Percentiles rank a stretch among this genome's conserved stretches.
These are phyloP conservation scores for Psophocarpus tetragonolobus DNA, from an alignment of 306 rosid species.

Conservation along the genomic window DNA sequence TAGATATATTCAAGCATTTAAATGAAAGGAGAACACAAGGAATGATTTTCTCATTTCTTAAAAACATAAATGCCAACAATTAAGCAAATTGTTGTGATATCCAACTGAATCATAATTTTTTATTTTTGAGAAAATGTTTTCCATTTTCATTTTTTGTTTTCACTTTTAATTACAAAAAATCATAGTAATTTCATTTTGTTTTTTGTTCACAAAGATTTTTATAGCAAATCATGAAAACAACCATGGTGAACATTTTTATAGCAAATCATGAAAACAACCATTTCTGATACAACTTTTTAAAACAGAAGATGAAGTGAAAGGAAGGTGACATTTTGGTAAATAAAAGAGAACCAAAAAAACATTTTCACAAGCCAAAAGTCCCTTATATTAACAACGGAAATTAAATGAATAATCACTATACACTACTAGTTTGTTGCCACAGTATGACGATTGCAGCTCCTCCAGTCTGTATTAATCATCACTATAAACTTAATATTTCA, in stretches of 20 bases:
- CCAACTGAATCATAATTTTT: too few relatives aligned
- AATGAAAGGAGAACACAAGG: neutral
- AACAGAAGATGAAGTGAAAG: neutral
- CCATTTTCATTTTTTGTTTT: neutral
- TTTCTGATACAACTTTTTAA: too few relatives aligned
- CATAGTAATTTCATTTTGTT: neutral
- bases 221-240: too few relatives aligned
- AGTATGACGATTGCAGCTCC: neutral
- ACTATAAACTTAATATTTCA: neutral
- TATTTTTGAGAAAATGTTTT: too few relatives aligned
- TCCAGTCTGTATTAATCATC: neutral
- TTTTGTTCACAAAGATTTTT: too few relatives aligned
- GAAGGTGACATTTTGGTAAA: too few relatives aligned
- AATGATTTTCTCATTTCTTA: neutral
- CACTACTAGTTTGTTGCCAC: neutral
- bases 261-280: too few relatives aligned
- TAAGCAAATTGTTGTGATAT: neutral
- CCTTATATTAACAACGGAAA: neutral
- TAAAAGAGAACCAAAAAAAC: neutral
- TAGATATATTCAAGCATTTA: neutral
- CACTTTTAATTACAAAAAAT: neutral
- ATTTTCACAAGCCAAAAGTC: neutral
- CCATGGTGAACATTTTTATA: too few relatives aligned
- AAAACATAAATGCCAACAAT: neutral
- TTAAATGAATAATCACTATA: neutral